These are phyloP conservation scores for Rhipidocladum racemiflorum DNA, from an alignment of 176 grass and related monocot genomes.

Conservation along the genomic window DNA sequence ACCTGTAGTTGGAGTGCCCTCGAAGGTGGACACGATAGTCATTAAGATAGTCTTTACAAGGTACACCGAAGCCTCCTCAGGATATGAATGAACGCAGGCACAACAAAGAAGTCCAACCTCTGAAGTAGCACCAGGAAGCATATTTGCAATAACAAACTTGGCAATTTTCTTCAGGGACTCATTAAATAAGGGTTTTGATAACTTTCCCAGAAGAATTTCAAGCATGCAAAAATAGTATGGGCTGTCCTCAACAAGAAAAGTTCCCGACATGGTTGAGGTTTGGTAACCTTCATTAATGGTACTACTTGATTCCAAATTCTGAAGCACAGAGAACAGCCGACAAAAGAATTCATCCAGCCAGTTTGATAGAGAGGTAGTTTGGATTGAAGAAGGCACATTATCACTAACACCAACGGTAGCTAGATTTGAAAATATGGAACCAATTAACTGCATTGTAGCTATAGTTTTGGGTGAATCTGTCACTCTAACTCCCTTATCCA, in stretches of 20 bases:
- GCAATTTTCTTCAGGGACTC: conserved; percentile 89
- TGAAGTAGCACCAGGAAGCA: conserved; percentile 86
- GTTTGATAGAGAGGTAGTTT: conserved; percentile 61
- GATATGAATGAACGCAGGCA: conserved; percentile 79
- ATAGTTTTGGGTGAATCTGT: conserved; percentile 85
- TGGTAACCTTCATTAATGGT: conserved; percentile 74
- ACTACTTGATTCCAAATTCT: conserved; percentile 86
- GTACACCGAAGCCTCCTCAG: conserved; percentile 65
- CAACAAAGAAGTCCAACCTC: conserved; percentile 96
- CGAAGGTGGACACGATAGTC: conserved; percentile 67
- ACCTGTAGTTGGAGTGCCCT: conserved; percentile 70
- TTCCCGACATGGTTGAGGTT: conserved; percentile 63
- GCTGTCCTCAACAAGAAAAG: conserved; percentile 85
- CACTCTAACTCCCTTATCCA: conserved; percentile 33
- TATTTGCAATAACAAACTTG: conserved; percentile 91
- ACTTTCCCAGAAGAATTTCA: conserved; percentile 87
- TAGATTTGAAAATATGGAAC: conserved; percentile 94
- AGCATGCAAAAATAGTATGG: conserved; percentile 93
- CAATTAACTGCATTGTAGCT: conserved; percentile 91
- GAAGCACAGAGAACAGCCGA: conserved; percentile 84
- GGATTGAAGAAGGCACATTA: conserved; percentile 57
- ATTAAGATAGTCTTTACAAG: conserved; percentile 81
- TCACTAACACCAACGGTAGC: conserved; percentile 57
- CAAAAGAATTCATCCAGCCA: conserved; percentile 95
- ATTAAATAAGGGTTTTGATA: conserved; percentile 76